Conservation (phyloP, 495 filamentous ascomycete species). For the Penicillium macrosclerotiorum region DNA sequence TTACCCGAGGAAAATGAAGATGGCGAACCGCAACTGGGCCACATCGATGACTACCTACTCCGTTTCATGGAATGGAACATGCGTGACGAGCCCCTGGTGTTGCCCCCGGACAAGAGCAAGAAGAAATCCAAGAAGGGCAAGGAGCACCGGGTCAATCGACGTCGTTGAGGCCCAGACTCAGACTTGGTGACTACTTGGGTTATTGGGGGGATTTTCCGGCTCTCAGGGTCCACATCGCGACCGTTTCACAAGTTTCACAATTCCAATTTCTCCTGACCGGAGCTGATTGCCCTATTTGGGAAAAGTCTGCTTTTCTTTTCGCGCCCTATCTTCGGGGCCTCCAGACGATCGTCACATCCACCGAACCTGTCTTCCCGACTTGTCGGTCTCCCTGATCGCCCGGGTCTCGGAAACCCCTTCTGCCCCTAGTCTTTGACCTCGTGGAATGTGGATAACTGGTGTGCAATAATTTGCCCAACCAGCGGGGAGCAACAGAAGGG, state of each 20-base stretch:
- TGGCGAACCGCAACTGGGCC: constrained; percentile 39
- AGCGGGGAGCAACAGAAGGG: neutral
- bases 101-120: constrained; percentile 78
- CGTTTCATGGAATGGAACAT: constrained; percentile 72
- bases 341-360: too few relatives aligned
- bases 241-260: constrained; percentile 1
- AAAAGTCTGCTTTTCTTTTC: too few relatives aligned
- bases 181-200: too few relatives aligned
- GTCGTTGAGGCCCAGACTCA: constrained; percentile 23
- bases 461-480: neutral
- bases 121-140: constrained; percentile 74
- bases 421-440: too few relatives aligned
- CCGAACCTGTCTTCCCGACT: too few relatives aligned
- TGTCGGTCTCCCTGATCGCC: neutral
- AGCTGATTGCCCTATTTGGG: neutral
- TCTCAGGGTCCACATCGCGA: neutral
- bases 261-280: neutral
- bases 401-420: too few relatives aligned
- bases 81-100: constrained; percentile 72
- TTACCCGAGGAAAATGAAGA: constrained; percentile 35
- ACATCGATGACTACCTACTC: constrained; percentile 86
- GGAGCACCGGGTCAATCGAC: constrained; percentile 54
- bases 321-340: too few relatives aligned
- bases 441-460: constrained; percentile 1
- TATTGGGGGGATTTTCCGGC: neutral